A percentile compares a stretch with the other conserved stretches of the same genome.
phyloP scores from a whole-genome alignment of 2,329 filamentous ascomycete genomes.

The Graphilbum fragrans region DNA sequence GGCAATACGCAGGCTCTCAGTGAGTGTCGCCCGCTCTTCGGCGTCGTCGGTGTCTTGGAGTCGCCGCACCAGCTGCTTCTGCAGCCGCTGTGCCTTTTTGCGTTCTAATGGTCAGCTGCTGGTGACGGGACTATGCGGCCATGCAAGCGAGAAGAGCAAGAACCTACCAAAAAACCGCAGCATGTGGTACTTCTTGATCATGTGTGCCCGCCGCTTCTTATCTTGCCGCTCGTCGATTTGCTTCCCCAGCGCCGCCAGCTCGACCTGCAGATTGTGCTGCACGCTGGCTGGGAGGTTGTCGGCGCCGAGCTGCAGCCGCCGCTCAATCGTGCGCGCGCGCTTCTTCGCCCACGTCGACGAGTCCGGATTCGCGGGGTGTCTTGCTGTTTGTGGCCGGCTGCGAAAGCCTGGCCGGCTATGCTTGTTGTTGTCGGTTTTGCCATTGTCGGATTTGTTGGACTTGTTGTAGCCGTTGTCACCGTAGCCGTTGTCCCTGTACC shows the following conservation, averaged over 20 bases:
- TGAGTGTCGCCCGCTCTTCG: conserved; percentile 37
- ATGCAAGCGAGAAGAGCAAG: not conserved
- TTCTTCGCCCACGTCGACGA: conserved; percentile 55
- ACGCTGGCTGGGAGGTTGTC: conserved; percentile 56
- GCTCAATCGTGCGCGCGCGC: conserved; percentile 55
- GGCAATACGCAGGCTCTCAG: conserved; percentile 49
- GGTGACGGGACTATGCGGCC: not conserved
- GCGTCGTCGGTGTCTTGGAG: conserved; percentile 37
- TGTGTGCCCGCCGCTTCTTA: conserved; percentile 51
- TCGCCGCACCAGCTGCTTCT: conserved; percentile 52
- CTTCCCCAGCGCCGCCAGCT: conserved; percentile 52
- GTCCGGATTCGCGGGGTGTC: conserved; percentile 30
- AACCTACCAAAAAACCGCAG: conserved; percentile 67
- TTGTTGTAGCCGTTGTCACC: conserved; percentile 8
- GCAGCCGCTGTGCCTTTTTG: conserved; percentile 56
- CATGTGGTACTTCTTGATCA: conserved; percentile 75
- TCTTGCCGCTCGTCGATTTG: conserved; percentile 48
- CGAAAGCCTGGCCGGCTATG: too few species aligned
- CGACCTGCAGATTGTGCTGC: conserved; percentile 57
- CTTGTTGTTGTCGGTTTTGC: conserved; percentile 2
- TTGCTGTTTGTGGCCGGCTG: conserved; percentile 22
- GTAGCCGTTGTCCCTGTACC: not conserved
- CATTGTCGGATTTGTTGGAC: not conserved
- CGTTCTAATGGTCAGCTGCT: conserved; percentile 37
- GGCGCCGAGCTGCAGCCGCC: conserved; percentile 45